Evolutionary conservation across 2,329 filamentous ascomycete genomes (phyloP).

Genomic region (Aureobasidium sp.): DNA sequence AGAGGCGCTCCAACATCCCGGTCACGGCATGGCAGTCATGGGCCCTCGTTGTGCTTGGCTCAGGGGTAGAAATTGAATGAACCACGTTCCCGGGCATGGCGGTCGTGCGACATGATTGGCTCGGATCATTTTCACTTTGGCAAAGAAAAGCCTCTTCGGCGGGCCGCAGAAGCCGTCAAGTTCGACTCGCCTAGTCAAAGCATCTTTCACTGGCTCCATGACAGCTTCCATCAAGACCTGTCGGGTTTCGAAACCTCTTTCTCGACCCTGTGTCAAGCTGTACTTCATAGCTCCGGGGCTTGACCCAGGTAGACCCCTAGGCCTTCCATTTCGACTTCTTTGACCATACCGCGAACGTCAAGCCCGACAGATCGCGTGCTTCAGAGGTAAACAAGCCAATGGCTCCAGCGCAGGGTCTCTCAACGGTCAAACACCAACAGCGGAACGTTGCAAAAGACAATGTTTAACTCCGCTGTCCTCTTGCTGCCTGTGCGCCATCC

Average conservation of each 20-base stretch:
- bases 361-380: background rate
- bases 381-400: background rate
- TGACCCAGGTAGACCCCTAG: background rate
- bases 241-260: background rate
- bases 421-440: constrained; percentile 5
- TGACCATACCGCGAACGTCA: background rate
- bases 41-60: constrained; percentile 1
- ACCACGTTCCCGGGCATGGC: constrained; percentile 11
- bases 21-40: background rate
- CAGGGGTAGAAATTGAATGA: constrained; percentile 12
- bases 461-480: background rate
- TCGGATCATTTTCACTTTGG: background rate
- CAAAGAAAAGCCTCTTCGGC: background rate
- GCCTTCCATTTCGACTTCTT: background rate
- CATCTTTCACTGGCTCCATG: background rate
- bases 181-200: constrained; percentile 3
- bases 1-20: background rate
- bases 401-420: background rate
- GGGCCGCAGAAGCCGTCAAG: constrained; percentile 6
- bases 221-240: constrained; percentile 7
- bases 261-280: background rate
- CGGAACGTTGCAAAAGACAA: constrained; percentile 2
- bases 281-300: background rate
- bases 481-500: background rate
- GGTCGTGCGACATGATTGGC: constrained; percentile 3